Evolutionary conservation across 768 basidiomycete genomes (phyloP).

Genomic region (Lanmaoa pseudosensibilis): DNA sequence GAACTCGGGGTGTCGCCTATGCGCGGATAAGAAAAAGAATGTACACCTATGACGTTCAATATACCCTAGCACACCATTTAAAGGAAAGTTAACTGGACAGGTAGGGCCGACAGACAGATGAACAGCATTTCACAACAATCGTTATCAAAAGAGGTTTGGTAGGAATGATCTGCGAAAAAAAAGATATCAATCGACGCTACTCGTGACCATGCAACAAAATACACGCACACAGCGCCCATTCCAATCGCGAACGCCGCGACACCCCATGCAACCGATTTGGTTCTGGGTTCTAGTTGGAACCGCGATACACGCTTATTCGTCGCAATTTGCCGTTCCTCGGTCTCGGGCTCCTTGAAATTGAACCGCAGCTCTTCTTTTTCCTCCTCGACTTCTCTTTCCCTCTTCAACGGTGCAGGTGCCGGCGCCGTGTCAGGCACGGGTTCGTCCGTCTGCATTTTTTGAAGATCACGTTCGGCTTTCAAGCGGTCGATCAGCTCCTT

Average conservation of each 20-base stretch:
- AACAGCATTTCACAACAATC: slow-evolving; percentile 12
- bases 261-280: slow-evolving; percentile 82
- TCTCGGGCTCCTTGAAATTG: slow-evolving; percentile 69
- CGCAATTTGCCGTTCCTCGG: slow-evolving; percentile 53
- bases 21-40: slow-evolving; percentile 7
- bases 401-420: slow-evolving; percentile 42
- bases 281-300: slow-evolving; percentile 60
- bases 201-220: not conserved
- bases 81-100: slow-evolving; percentile 8
- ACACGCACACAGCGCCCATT: slow-evolving; percentile 73
- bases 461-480: slow-evolving; percentile 58
- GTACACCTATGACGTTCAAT: slow-evolving; percentile 21
- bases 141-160: slow-evolving; percentile 58
- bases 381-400: slow-evolving; percentile 45
- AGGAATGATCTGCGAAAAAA: slow-evolving; percentile 46
- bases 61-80: slow-evolving; percentile 22
- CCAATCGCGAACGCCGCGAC: slow-evolving; percentile 82
- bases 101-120: slow-evolving; percentile 8
- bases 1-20: slow-evolving; percentile 19
- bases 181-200: not conserved
- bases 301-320: slow-evolving; percentile 64
- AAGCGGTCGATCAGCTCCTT: slow-evolving; percentile 71
- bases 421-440: slow-evolving; percentile 7
- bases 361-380: slow-evolving; percentile 51
- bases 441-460: slow-evolving; percentile 26